A percentile compares a stretch with the other conserved stretches of the same genome.
Conservation (phyloP, 2,329 filamentous ascomycete species). For the Trematosphaeria pertusa region DNA sequence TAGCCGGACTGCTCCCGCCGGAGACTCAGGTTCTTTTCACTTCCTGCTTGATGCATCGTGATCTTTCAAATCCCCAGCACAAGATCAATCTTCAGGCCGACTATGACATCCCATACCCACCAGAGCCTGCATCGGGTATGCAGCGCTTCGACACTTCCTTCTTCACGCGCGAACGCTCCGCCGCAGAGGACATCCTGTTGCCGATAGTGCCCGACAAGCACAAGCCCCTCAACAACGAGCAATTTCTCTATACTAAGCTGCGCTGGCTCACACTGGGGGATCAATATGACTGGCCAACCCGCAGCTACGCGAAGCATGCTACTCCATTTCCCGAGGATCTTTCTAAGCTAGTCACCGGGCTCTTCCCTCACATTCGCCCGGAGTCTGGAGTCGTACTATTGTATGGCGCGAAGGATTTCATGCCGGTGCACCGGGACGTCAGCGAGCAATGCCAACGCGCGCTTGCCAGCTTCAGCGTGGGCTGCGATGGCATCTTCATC, state of each 20-base stretch:
- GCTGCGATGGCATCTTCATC: constrained; percentile 90
- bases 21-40: constrained; percentile 74
- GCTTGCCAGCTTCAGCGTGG: constrained; percentile 85
- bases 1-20: constrained; percentile 77
- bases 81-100: constrained; percentile 88
- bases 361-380: constrained; percentile 81
- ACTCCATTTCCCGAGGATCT: constrained; percentile 80
- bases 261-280: constrained; percentile 95
- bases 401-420: constrained; percentile 87
- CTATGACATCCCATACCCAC: constrained; percentile 71
- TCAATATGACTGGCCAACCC: constrained; percentile 95
- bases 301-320: constrained; percentile 75
- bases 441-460: constrained; percentile 84
- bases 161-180: constrained; percentile 40
- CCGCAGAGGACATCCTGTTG: constrained; percentile 28
- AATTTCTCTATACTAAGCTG: constrained; percentile 79
- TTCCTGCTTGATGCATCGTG: constrained; percentile 76
- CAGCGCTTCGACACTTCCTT: constrained; percentile 39
- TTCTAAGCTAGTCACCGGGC: constrained; percentile 67
- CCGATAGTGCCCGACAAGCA: constrained; percentile 77
- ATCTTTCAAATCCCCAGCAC: constrained; percentile 75
- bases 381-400: constrained; percentile 95
- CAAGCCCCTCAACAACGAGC: constrained; percentile 73
- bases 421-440: constrained; percentile 93
- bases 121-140: constrained; percentile 43